These are phyloP conservation scores for Xylaria hypoxylon DNA, from an alignment of 2,329 filamentous ascomycete species.

Conservation along the genomic window DNA sequence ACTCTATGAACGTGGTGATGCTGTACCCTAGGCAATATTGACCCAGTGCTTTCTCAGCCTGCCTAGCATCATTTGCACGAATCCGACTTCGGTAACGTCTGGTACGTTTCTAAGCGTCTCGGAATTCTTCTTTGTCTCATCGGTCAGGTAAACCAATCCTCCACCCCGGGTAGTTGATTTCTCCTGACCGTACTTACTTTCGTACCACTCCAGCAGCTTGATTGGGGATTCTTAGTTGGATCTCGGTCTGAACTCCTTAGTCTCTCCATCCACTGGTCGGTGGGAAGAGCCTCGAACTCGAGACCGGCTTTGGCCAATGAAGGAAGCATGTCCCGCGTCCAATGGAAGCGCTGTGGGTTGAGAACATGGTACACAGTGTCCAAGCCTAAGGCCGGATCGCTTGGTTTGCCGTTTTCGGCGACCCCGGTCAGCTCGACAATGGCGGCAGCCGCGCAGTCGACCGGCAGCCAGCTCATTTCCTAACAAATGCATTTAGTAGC, in stretches of 20 bases:
- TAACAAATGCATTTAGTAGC: conserved; percentile 8
- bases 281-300: conserved; percentile 57
- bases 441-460: conserved; percentile 52
- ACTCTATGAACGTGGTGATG: background rate
- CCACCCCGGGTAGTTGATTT: conserved; percentile 42
- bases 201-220: conserved; percentile 65
- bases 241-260: conserved; percentile 61
- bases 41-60: conserved; percentile 25
- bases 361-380: conserved; percentile 63
- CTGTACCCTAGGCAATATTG: background rate
- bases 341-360: conserved; percentile 62
- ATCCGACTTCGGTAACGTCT: conserved; percentile 21
- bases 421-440: conserved; percentile 51
- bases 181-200: conserved; percentile 62
- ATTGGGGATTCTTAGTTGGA: conserved; percentile 62
- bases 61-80: conserved; percentile 26
- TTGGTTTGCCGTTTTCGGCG: conserved; percentile 37
- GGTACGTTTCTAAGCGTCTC: conserved; percentile 26
- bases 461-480: conserved; percentile 53
- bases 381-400: conserved; percentile 12
- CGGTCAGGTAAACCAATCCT: conserved; percentile 43
- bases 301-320: conserved; percentile 59
- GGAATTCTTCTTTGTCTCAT: conserved; percentile 21
- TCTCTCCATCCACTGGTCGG: conserved; percentile 58
- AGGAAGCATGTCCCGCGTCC: conserved; percentile 65